Conservation (phyloP, 1,284 basidiomycete species). For the Sporisorium graminicola region DNA sequence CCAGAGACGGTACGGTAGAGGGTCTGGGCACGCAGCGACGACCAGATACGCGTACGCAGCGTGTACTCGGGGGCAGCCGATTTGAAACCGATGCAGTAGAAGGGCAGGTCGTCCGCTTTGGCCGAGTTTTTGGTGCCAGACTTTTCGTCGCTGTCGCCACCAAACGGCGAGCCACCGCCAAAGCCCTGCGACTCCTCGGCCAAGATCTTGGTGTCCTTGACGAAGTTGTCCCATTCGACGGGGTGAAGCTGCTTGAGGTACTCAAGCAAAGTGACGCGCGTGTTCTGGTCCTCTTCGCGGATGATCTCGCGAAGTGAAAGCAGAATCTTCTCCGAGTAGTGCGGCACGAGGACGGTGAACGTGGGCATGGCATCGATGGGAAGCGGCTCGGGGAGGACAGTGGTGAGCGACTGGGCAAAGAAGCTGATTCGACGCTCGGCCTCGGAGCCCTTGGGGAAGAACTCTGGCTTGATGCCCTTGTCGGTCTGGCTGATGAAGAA, state of each 20-base stretch:
- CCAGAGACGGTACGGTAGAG: constrained; percentile 98
- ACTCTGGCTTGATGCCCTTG: constrained; percentile 68
- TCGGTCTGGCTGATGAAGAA: constrained; percentile 70
- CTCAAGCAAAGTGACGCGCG: constrained; percentile 68
- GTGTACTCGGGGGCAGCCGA: constrained; percentile 98
- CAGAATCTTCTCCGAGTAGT: constrained; percentile 70
- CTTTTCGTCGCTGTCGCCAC: constrained; percentile 73
- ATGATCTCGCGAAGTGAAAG: constrained; percentile 69
- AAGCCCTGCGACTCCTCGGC: constrained; percentile 94
- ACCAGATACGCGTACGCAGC: constrained; percentile 98
- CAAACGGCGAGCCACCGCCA: constrained; percentile 81
- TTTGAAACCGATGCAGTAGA: constrained; percentile 99
- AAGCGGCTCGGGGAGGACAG: constrained; percentile 66
- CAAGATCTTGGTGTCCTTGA: constrained; percentile 98
- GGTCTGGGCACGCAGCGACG: constrained; percentile 96
- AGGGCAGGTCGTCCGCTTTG: constrained; percentile 88
- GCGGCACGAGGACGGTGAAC: constrained; percentile 69
- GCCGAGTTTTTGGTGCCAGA: constrained; percentile 59
- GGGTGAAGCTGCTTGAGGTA: constrained; percentile 97
- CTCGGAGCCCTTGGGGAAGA: constrained; percentile 69
- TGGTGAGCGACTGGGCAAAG: constrained; percentile 69
- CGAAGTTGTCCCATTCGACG: constrained; percentile 99
- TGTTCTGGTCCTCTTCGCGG: constrained; percentile 70
- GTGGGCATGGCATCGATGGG: constrained; percentile 70
- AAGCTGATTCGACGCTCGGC: constrained; percentile 70